A percentile compares a stretch with the other conserved stretches of the same genome.
Conservation (phyloP, 306 rosid genomes). For the Sesbania bispinosa region DNA sequence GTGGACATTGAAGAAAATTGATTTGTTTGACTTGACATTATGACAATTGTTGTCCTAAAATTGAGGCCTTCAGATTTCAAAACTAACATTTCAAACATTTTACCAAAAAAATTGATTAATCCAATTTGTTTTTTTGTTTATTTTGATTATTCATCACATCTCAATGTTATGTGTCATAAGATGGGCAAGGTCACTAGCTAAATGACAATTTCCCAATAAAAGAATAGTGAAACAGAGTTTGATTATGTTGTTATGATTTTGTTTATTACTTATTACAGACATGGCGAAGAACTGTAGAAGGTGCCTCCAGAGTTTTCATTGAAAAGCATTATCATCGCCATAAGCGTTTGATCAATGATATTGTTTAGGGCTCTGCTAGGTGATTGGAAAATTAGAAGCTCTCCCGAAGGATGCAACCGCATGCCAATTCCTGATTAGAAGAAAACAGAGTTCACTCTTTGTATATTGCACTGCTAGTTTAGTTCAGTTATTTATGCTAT, state of each 20-base stretch:
- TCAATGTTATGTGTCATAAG: too few species aligned
- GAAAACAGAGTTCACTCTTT: neutral
- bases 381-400: neutral
- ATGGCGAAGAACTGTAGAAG: conserved; percentile 80
- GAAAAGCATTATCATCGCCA: conserved; percentile 85
- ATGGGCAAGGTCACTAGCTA: too few species aligned
- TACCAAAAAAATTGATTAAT: too few species aligned
- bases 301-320: conserved; percentile 75
- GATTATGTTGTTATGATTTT: neutral
- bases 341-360: conserved; percentile 72
- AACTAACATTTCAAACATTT: neutral
- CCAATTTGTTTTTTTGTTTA: too few species aligned
- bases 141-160: too few species aligned
- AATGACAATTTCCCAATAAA: too few species aligned
- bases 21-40: too few species aligned
- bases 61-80: conserved; percentile 7
- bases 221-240: too few species aligned
- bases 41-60: neutral
- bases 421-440: neutral
- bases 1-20: too few species aligned
- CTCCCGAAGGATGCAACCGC: neutral
- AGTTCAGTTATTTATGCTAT: neutral
- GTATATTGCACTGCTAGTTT: conserved; percentile 16
- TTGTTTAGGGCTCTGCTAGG: conserved; percentile 36
- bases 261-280: conserved; percentile 43